Percentiles rank a stretch among this genome's conserved stretches.
phyloP scores from a whole-genome alignment of 2,329 filamentous ascomycete genomes.

The Pestalotiopsis sp. region DNA sequence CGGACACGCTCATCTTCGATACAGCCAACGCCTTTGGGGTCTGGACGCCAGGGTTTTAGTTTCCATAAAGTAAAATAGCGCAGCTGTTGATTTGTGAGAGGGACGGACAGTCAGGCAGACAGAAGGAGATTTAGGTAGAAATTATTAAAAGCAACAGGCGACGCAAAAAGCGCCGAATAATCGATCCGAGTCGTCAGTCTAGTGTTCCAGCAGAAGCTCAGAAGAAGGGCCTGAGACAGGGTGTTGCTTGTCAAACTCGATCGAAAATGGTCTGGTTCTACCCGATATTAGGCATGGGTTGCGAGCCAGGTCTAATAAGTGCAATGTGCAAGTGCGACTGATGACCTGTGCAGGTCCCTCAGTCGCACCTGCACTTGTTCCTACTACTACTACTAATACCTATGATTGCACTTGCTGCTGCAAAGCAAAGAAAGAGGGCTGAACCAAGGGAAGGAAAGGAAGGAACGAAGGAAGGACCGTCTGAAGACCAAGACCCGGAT shows the following conservation, averaged over 20 bases:
- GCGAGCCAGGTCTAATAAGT: background rate
- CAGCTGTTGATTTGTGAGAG: background rate
- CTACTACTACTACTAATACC: background rate
- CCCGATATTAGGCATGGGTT: slow-evolving; percentile 10
- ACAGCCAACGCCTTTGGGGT: no score
- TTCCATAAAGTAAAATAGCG: background rate
- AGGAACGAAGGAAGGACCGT: no score
- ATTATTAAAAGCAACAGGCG: background rate
- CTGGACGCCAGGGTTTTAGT: background rate
- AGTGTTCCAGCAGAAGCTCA: slow-evolving; percentile 19
- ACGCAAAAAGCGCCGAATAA: slow-evolving; percentile 14
- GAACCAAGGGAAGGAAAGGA: background rate
- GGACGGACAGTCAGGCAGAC: background rate
- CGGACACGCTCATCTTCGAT: no score
- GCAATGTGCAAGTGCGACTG: background rate
- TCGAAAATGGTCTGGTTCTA: slow-evolving; percentile 4
- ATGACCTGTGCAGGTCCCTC: no score
- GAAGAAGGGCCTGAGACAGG: slow-evolving; percentile 20
- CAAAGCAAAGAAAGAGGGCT: background rate
- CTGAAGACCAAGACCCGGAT: slow-evolving; percentile 11
- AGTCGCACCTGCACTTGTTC: no score
- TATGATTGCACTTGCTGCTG: background rate
- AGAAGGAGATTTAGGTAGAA: background rate
- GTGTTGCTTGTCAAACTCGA: slow-evolving; percentile 21
- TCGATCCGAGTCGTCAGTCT: slow-evolving; percentile 16